A percentile compares a stretch with the other conserved stretches of the same genome.
Evolutionary conservation across 2,329 filamentous ascomycete species (phyloP).

Genomic region (Paecilomyces formosus): DNA sequence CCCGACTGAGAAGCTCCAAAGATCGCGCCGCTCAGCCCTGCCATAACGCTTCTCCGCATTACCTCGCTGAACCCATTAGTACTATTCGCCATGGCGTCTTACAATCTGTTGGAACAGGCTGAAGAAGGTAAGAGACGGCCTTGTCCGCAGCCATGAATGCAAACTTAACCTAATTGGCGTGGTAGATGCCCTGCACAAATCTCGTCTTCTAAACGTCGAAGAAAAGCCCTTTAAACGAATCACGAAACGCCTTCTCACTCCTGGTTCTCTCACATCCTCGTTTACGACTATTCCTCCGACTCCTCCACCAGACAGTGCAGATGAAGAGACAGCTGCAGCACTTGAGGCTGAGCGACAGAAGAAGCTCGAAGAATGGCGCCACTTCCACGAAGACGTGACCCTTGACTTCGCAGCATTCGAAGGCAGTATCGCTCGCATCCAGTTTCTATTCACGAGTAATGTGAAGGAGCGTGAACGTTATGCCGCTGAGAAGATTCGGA

Average conservation of each 20-base stretch:
- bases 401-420: conserved; percentile 87
- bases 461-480: conserved; percentile 77
- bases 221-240: conserved; percentile 88
- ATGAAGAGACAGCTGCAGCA: conserved; percentile 36
- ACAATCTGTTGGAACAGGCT: conserved; percentile 63
- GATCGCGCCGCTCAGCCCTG: background rate
- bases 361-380: conserved; percentile 49
- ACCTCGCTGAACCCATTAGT: background rate
- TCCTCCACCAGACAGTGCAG: conserved; percentile 55
- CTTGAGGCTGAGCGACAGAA: conserved; percentile 43
- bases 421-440: conserved; percentile 76
- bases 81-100: conserved; percentile 44
- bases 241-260: conserved; percentile 67
- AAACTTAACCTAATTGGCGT: conserved; percentile 10
- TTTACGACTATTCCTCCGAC: conserved; percentile 53
- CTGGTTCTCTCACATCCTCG: conserved; percentile 55
- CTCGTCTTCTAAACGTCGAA: conserved; percentile 80
- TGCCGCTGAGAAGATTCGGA: conserved; percentile 68
- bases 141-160: conserved; percentile 3
- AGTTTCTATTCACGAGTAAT: conserved; percentile 80
- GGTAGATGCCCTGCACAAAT: conserved; percentile 76
- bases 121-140: conserved; percentile 40
- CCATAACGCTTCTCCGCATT: background rate
- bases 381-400: conserved; percentile 73
- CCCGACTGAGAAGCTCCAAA: background rate